Percentiles rank a stretch among this genome's conserved stretches.
Evolutionary conservation across 768 basidiomycete genomes (phyloP).

Genomic region (Brasilioporus rufonigricans): DNA sequence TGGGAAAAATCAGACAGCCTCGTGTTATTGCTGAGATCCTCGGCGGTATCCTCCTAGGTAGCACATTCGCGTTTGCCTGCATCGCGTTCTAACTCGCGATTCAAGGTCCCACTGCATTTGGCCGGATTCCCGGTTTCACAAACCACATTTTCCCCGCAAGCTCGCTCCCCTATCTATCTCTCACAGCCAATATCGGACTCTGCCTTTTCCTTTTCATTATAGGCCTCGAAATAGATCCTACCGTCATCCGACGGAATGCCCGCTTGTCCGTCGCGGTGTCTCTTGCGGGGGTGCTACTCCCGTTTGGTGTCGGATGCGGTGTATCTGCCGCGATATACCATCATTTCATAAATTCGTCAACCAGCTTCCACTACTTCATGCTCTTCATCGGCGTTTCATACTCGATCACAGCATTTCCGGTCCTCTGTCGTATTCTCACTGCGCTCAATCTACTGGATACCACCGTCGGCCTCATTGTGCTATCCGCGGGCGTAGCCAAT

Average conservation of each 20-base stretch:
- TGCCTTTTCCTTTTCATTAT: conserved; percentile 91
- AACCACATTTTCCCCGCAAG: conserved; percentile 74
- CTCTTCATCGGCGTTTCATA: conserved; percentile 92
- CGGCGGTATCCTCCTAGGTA: conserved; percentile 82
- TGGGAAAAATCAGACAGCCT: conserved; percentile 78
- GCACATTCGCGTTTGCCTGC: conserved; percentile 40
- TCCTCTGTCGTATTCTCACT: conserved; percentile 84
- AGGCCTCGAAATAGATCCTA: conserved; percentile 85
- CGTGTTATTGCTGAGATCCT: conserved; percentile 93
- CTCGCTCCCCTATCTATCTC: conserved; percentile 74
- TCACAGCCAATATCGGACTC: conserved; percentile 87
- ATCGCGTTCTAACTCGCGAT: conserved; percentile 46
- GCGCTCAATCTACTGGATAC: conserved; percentile 91
- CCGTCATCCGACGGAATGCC: conserved; percentile 74
- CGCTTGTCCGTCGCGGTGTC: conserved; percentile 67
- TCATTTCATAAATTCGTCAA: conserved; percentile 57
- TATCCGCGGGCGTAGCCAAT: conserved; percentile 90
- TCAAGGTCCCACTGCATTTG: conserved; percentile 52
- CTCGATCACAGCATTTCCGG: conserved; percentile 86
- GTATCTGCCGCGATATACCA: conserved; percentile 73
- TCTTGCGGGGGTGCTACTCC: conserved; percentile 77
- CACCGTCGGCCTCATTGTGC: conserved; percentile 87
- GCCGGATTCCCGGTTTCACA: conserved; percentile 88
- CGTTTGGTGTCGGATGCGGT: conserved; percentile 84
- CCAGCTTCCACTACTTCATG: conserved; percentile 84